phyloP scores from a whole-genome alignment of 305 asterid species.

The Striga hermonthica region DNA sequence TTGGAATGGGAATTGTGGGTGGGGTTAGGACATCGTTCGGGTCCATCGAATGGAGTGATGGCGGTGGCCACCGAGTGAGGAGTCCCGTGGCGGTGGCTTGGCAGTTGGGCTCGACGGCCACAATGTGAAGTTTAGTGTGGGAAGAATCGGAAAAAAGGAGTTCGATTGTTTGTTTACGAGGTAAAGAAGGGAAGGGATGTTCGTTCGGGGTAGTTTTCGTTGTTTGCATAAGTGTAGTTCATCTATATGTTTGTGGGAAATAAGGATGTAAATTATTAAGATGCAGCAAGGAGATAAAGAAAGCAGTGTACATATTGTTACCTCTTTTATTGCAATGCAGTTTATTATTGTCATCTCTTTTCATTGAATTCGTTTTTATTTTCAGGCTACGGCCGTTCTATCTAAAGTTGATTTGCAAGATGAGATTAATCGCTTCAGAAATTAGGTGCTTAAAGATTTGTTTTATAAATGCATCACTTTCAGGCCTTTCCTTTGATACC shows the following conservation, averaged over 20 bases:
- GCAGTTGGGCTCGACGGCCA: slow-evolving; percentile 38
- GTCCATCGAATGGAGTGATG: slow-evolving; percentile 58
- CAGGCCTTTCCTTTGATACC: too few relatives aligned
- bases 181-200: not conserved
- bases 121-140: slow-evolving; percentile 44
- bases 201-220: not conserved
- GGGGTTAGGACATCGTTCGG: slow-evolving; percentile 52
- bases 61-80: slow-evolving; percentile 59
- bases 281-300: not conserved
- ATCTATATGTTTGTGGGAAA: slow-evolving; percentile 31
- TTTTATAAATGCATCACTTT: too few relatives aligned
- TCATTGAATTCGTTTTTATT: not conserved
- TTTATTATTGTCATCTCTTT: too few relatives aligned
- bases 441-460: too few relatives aligned
- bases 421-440: not conserved
- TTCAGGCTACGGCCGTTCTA: not conserved
- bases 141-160: not conserved
- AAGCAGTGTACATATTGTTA: not conserved
- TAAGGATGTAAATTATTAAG: slow-evolving; percentile 23
- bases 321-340: slow-evolving; percentile 8
- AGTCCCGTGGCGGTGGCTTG: slow-evolving; percentile 68
- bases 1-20: slow-evolving; percentile 32
- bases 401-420: too few relatives aligned
- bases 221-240: not conserved
- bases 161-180: not conserved